Evolutionary conservation across 179 eudicot species (phyloP), one percentile per base, ranked within the genome.

Genomic region (Beta macrorhiza): DNA sequence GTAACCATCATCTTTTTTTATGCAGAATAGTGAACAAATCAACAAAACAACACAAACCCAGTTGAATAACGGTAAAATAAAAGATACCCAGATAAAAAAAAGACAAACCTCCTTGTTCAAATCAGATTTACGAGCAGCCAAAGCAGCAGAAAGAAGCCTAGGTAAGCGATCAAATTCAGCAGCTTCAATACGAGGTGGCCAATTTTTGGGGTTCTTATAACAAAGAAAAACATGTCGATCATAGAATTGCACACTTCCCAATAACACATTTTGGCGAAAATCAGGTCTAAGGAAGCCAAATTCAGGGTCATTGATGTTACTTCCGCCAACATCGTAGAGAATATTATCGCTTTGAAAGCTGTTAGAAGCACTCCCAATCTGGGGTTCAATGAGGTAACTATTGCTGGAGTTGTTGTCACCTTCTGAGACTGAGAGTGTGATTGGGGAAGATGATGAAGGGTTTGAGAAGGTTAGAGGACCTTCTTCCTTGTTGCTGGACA

Each of bases 161-260:
- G 99, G 99, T 57, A 96, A 73, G 9, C 99, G 96, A 92, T 96
- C 99, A 79, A 96, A 96, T 84, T 96, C 99, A 20, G 99, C 97
- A 44, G 99, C 99, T 80, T 96, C 96, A 71, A 96, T 94, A 16
- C 98, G 85, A 4, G 96, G 92, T 9, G 99, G 99, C 99, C 99
- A 96, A 70, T 89, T 95, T 8, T 78, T 83, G 78, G 99, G 99
- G 82, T 90, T 91, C 83, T 96, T 96, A 67, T 96, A 96, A 74
- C 99, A 96, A 5, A 96, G 88, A 69, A 96, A 96, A 22, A 96
- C 93, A 84, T 96, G 99, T 16, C 99, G 91, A 47, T 89, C 89
- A 80, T 91, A 91, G 79, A 69, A 81, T 37, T 88, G 88, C 0
- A 94, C 99, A 5, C 92, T 90, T 57, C 98, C 99, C 32, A 87